Evolutionary conservation across 1,284 basidiomycete species (phyloP), one percentile per base, ranked within the genome.

Genomic region (Ustilago tritici): DNA sequence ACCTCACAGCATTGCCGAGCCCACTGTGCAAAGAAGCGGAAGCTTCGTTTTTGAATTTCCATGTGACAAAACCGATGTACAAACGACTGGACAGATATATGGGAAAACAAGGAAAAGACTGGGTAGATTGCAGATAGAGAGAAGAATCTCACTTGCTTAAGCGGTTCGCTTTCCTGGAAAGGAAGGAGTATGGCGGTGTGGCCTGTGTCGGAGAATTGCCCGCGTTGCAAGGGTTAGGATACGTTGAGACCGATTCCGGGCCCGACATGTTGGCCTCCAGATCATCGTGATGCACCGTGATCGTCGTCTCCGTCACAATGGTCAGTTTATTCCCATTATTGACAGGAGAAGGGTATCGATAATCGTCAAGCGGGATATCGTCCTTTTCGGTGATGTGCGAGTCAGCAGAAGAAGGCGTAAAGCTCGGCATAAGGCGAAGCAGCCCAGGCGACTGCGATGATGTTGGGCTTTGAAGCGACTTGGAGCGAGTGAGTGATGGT

Each of bases 381-480:
- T 38, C n/a, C n/a, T 32, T 59, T 10, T 50, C 41, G 46, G 10
- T 6, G 2, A n/a, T 6, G 2, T 36, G 34, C 9, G 43, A 46
- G 8, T 31, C 17, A 28, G 11, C 31, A 11, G 65, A 40, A 15
- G 50, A 55, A 11, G 61, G 56, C 1, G 66, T 14, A 17, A 58
- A 58, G 52, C 66, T 58, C 1, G 49, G 31, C 56, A 49, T 43
- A 9, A 56, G 40, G 10, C 58, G 57, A 57, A 66, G 36, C 1
- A 53, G 49, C 0, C 19, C 34, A 5, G 62, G 49, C 23, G 56
- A 35, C 7, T 17, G n/a, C 3, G 11, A 38, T 11, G 10, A 19
- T 7, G 40, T 41, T 43, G 55, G 38, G 38, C 38, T 55, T 55
- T n/a, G n/a, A 34, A 55, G 17, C 17, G 32, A 38, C 28, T 36